Evolutionary conservation across 768 basidiomycete genomes (phyloP).

Genomic region (Phylloporus rhodoxanthus): DNA sequence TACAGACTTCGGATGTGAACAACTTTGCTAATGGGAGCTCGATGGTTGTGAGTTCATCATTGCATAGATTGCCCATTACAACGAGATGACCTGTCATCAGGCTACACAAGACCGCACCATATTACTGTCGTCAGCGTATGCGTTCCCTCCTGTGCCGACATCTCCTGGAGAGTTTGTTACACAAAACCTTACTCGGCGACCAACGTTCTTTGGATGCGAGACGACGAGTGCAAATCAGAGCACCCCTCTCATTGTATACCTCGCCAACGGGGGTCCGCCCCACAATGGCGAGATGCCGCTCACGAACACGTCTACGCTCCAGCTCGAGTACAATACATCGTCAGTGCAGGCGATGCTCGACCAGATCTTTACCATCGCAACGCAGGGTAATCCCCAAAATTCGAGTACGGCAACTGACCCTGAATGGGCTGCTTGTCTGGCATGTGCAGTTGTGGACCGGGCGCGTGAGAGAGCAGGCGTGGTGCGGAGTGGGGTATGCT

Average conservation of each 20-base stretch:
- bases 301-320: constrained; percentile 40
- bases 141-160: constrained; percentile 30
- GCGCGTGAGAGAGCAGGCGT: constrained; percentile 28
- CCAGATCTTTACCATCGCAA: constrained; percentile 39
- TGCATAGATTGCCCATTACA: neutral
- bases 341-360: constrained; percentile 41
- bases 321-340: constrained; percentile 33
- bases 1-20: constrained; percentile 13
- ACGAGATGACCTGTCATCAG: constrained; percentile 4
- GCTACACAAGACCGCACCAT: constrained; percentile 35
- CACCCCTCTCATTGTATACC: constrained; percentile 50
- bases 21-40: constrained; percentile 22
- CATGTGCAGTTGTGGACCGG: constrained; percentile 49
- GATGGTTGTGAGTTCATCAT: constrained; percentile 19
- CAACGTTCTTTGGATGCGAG: constrained; percentile 46
- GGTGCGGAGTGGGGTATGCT: constrained; percentile 27
- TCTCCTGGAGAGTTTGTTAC: constrained; percentile 27
- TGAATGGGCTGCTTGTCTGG: constrained; percentile 45
- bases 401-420: constrained; percentile 29
- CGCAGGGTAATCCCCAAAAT: constrained; percentile 36
- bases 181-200: constrained; percentile 32
- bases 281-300: constrained; percentile 32
- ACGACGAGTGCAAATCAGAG: constrained; percentile 19
- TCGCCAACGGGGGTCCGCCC: constrained; percentile 50
- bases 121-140: constrained; percentile 30